Evolutionary conservation across 139 green algal genomes (phyloP).

Genomic region (Diplosphaera chodatii): DNA sequence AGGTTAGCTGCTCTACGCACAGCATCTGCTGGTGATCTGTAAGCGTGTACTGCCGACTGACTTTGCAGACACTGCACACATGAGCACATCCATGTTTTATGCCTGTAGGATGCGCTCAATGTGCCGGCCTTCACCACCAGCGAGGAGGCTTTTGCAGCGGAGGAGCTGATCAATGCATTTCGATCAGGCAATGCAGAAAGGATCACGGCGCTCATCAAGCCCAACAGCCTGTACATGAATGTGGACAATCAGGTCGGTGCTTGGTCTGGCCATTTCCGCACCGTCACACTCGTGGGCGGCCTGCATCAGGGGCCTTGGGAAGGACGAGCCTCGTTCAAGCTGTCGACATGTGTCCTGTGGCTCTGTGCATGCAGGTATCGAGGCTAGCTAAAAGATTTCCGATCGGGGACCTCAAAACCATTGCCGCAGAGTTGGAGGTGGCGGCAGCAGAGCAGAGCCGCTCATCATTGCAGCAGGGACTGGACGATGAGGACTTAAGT

Average conservation of each 20-base stretch:
- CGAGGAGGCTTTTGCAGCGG: constrained; percentile 66
- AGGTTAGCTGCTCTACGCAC: too few relatives aligned
- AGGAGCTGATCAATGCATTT: constrained; percentile 71
- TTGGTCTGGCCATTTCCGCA: too few relatives aligned
- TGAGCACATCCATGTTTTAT: too few relatives aligned
- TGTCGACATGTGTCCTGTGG: too few relatives aligned
- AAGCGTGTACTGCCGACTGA: too few relatives aligned
- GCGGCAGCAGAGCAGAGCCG: not conserved
- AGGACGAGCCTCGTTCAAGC: too few relatives aligned
- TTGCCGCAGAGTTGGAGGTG: constrained; percentile 21
- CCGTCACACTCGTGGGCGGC: too few relatives aligned
- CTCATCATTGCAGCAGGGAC: not conserved
- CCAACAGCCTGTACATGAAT: constrained; percentile 20
- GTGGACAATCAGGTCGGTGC: constrained; percentile 42
- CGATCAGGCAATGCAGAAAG: constrained; percentile 21
- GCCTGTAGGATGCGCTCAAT: constrained; percentile 56
- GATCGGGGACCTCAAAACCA: constrained; percentile 18
- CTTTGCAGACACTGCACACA: too few relatives aligned
- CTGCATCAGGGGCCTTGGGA: too few relatives aligned
- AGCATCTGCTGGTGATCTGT: too few relatives aligned
- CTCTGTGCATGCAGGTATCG: not conserved
- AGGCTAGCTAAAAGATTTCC: constrained; percentile 44
- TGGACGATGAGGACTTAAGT: not conserved
- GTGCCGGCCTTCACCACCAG: constrained; percentile 56
- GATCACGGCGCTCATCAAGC: constrained; percentile 14